Base-by-base conservation (phyloP, 345 rosid genomes). In the Noccaea bulbosa region DNA sequence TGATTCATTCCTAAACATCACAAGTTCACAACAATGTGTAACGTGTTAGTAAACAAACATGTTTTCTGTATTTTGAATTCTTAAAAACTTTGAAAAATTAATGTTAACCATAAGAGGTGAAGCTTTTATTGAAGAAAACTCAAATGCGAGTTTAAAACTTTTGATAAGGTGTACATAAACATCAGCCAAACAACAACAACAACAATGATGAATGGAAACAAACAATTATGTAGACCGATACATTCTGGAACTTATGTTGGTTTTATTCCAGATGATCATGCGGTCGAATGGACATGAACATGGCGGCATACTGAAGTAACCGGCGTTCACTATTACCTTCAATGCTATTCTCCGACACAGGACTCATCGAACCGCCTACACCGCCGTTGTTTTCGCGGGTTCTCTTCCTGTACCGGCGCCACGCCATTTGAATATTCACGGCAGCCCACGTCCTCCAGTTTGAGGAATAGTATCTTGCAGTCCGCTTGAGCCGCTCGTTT, bases 401-500 rank as follows among this genome's bases (percentile, higher is more conserved):
- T 85, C 92, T 86, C 77, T 57, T 80, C 85, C 80, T 82, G 78
- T 86, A 77, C 9, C 86, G 78, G 0, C 83, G 79, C 98, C 98
- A 93, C 10, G 91, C 85, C 61, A 89, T 69, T 41, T 93, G 98
- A 15, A 91, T 78, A 34, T 81, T 91, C 55, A 93, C 97, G 0
- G 97, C 97, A 0, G 97, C 98, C 97, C 98, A 93, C 5, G 91
- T 86, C 54, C 96, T 69, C 96, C 98, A 93, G 66, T 87, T 90
- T 11, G 97, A 93, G 5, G 98, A 93, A 65, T 88, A 91, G 73
- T 85, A 88, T 81, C 98, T 87, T 2, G 96, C 89, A 0, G 86
- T 93, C 62, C 96, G 67, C 80, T 86, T 93, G 3, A 90, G 87
- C 72, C 84, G 83, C 73, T 87, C 87, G 37, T 85, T 87, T 6